A percentile compares a stretch with the other conserved stretches of the same genome.
Evolutionary conservation across 1,284 basidiomycete species (phyloP).

Genomic region (Ustilago vetiveriae): DNA sequence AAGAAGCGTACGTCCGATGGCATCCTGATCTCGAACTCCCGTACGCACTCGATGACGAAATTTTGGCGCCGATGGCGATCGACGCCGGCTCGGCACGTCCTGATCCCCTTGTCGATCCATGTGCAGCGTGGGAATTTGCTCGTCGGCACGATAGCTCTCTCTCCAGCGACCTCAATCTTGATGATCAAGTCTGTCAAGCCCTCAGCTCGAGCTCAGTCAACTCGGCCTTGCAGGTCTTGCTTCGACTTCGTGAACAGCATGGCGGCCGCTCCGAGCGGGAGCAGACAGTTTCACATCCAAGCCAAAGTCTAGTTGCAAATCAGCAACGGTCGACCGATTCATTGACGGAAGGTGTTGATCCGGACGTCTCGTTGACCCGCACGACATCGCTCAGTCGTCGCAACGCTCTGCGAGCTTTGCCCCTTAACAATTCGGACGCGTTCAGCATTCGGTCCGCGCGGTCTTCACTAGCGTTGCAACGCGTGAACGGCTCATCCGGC

Average conservation of each 20-base stretch:
- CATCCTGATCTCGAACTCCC: constrained; percentile 32
- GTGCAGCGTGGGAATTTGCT: constrained; percentile 21
- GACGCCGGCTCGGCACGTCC: constrained; percentile 11
- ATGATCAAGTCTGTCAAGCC: constrained; percentile 17
- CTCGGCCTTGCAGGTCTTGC: constrained; percentile 9
- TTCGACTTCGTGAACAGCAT: constrained; percentile 1
- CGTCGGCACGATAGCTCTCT: constrained; percentile 13
- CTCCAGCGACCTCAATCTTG: constrained; percentile 13
- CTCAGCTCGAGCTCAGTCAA: constrained; percentile 10
- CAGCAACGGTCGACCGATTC: too few relatives aligned
- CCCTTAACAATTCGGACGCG: constrained; percentile 19
- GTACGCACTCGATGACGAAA: constrained; percentile 31
- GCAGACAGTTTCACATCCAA: too few relatives aligned
- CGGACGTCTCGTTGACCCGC: constrained; percentile 33
- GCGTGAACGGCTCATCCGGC: neutral
- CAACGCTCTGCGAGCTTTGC: constrained; percentile 34
- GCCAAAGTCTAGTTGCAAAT: too few relatives aligned
- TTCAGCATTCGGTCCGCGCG: constrained; percentile 31
- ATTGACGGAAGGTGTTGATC: constrained; percentile 7
- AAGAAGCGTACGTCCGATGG: constrained; percentile 28
- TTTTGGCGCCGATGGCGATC: constrained; percentile 11
- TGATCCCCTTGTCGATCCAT: constrained; percentile 23
- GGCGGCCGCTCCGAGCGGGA: too few relatives aligned
- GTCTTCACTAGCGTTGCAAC: constrained; percentile 18
- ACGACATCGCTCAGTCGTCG: constrained; percentile 30